phyloP scores from a whole-genome alignment of 176 grass and related monocot species.

The Aegilops bicornis region DNA sequence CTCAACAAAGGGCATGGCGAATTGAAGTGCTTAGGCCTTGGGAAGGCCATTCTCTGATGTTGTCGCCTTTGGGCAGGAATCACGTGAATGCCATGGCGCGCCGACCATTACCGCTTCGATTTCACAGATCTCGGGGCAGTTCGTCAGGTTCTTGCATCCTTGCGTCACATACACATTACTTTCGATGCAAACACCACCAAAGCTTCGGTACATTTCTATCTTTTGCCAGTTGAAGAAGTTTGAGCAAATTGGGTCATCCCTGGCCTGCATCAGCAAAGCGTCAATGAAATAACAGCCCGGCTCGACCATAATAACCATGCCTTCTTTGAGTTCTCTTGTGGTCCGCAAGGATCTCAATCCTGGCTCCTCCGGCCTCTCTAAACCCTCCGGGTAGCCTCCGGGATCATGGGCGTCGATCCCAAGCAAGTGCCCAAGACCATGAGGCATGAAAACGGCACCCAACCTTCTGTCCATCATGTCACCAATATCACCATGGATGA shows the following conservation, averaged over 20 bases:
- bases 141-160: slow-evolving; percentile 85
- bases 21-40: neutral
- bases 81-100: slow-evolving; percentile 49
- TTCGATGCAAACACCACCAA: slow-evolving; percentile 82
- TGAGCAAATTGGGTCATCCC: slow-evolving; percentile 40
- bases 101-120: slow-evolving; percentile 93
- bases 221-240: slow-evolving; percentile 67
- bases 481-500: slow-evolving; percentile 64
- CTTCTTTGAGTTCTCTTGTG: slow-evolving; percentile 62
- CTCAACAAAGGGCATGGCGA: neutral
- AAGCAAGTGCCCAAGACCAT: slow-evolving; percentile 91
- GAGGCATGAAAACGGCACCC: slow-evolving; percentile 89
- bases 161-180: slow-evolving; percentile 77
- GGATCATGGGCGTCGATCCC: slow-evolving; percentile 91
- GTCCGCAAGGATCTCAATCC: slow-evolving; percentile 65
- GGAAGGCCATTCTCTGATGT: neutral
- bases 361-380: slow-evolving; percentile 71
- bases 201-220: slow-evolving; percentile 50
- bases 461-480: slow-evolving; percentile 82
- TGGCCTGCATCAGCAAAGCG: slow-evolving; percentile 48
- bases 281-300: slow-evolving; percentile 91
- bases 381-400: slow-evolving; percentile 72
- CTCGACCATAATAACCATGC: slow-evolving; percentile 94
- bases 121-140: slow-evolving; percentile 73
- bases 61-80: neutral